Percentiles rank a stretch among this genome's conserved stretches.
Evolutionary conservation across 1,284 basidiomycete genomes (phyloP).

Genomic region (Sphaerobolus stellatus): DNA sequence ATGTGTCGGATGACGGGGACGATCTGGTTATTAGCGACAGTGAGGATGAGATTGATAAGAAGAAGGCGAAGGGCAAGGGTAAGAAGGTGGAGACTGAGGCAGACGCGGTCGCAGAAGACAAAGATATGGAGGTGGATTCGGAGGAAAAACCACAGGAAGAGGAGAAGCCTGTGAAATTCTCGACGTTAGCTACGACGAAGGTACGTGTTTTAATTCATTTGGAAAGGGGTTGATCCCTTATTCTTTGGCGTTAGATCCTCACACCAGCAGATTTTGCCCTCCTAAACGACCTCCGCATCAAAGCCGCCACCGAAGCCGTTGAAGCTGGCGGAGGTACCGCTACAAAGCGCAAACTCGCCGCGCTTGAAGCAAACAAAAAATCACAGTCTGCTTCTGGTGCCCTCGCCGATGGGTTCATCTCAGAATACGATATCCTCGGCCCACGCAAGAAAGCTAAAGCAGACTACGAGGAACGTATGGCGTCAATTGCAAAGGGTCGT

Average conservation of each 20-base stretch:
- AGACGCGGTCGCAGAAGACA: constrained; percentile 25
- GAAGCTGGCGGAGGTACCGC: constrained; percentile 74
- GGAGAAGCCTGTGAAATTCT: constrained; percentile 41
- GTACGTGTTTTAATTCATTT: constrained; percentile 35
- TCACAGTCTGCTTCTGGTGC: constrained; percentile 34
- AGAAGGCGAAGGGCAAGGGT: constrained; percentile 38
- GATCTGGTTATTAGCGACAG: constrained; percentile 82
- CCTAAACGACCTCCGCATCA: constrained; percentile 85
- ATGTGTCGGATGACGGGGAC: constrained; percentile 73
- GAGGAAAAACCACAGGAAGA: constrained; percentile 12
- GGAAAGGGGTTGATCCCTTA: constrained; percentile 8
- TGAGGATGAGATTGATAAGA: constrained; percentile 66
- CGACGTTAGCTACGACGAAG: constrained; percentile 77
- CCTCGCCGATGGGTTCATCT: constrained; percentile 68
- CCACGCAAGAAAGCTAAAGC: constrained; percentile 93
- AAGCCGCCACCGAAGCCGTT: constrained; percentile 75
- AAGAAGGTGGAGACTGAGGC: constrained; percentile 22
- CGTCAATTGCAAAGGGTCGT: constrained; percentile 86
- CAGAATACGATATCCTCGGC: constrained; percentile 91
- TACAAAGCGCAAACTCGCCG: constrained; percentile 79
- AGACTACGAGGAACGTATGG: constrained; percentile 94
- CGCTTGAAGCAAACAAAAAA: constrained; percentile 70
- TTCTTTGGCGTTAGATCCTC: constrained; percentile 67
- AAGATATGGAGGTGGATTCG: constrained; percentile 13
- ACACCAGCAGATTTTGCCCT: constrained; percentile 97